Percentiles rank a stretch among this genome's conserved stretches.
phyloP scores from a whole-genome alignment of 73 alveolate species.

The Uronychia setigera region DNA sequence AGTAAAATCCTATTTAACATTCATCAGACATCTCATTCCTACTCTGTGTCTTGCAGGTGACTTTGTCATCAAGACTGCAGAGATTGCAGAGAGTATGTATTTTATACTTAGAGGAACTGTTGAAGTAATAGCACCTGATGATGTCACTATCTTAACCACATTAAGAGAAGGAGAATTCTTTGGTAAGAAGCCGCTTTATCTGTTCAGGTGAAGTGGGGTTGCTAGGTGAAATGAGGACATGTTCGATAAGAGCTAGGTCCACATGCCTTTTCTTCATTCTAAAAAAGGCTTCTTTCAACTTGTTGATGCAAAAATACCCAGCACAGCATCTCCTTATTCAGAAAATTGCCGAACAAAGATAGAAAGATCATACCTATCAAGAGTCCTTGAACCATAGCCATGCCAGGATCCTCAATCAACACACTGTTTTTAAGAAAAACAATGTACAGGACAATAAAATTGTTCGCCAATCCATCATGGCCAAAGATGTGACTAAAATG shows the following conservation, averaged over 20 bases:
- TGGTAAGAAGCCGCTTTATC: constrained; percentile 21
- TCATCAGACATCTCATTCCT: constrained; percentile 2
- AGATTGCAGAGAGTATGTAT: constrained; percentile 42
- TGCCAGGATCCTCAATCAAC: neutral
- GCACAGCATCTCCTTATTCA: constrained; percentile 10
- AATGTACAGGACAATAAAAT: no score
- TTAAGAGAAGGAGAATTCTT: constrained; percentile 50
- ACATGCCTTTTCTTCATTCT: constrained; percentile 22
- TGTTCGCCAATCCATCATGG: constrained; percentile 24
- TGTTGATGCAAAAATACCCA: constrained; percentile 27
- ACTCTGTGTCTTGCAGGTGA: constrained; percentile 27
- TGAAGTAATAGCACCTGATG: constrained; percentile 33
- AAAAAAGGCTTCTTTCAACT: constrained; percentile 2
- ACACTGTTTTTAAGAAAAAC: no score
- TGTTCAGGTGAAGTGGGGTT: constrained; percentile 58
- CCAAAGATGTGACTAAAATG: neutral
- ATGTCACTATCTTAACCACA: constrained; percentile 17
- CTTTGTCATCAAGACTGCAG: constrained; percentile 22
- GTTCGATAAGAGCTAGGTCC: constrained; percentile 41
- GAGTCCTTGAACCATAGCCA: constrained; percentile 1
- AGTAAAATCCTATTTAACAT: neutral
- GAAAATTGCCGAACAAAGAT: constrained; percentile 53
- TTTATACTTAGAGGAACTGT: constrained; percentile 45
- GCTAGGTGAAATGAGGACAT: constrained; percentile 35
- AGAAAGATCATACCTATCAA: neutral